Evolutionary conservation across 2,329 filamentous ascomycete genomes (phyloP), one percentile per base, ranked within the genome.

Genomic region (Capronia americana): DNA sequence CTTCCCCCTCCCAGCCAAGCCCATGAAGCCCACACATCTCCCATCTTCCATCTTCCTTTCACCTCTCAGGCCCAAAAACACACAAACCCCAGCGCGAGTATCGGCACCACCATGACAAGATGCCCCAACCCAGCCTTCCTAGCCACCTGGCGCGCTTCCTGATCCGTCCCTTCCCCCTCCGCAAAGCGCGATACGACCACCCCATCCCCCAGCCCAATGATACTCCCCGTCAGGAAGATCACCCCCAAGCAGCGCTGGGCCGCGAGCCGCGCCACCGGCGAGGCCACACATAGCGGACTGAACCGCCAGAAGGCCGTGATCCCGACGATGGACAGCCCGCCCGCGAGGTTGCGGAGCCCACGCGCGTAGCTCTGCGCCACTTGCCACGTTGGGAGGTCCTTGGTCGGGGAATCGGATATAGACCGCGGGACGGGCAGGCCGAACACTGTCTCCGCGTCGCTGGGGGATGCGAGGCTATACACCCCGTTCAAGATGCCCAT

Each of bases 281-380:
- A 48, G 38, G 57, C 41, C 57, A 48, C 38, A 17, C 57, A 59
- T 41, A 59, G n/a, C 14, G 57, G 23, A 17, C 38, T 48, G 57
- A 59, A 59, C 14, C 30, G 57, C 57, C 57, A 59, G 20, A 59
- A 50, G 7, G 38, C 23, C 3, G 57, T 59, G 17, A 59, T 59
- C 7, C 57, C 57, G 12, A 59, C 41, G 2, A 59, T 59, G 12
- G 57, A 46, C 38, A 59, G 7, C 28, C 57, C 57, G 17, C 57
- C 41, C 10, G 41, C 57, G 4, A 59, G 11, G 17, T 48, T 32
- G 11, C 57, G 41, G 26, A 59, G 12, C 23, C 57, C 57, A 12
- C 57, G 57, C 12, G 57, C 44, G 28, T 46, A 50, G 14, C 23
- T 50, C 57, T 59, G 57, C 17, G 57, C 57, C n/a, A 17, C 11